Conservation (phyloP, 2,329 filamentous ascomycete genomes). For the Talaromyces sp. region DNA sequence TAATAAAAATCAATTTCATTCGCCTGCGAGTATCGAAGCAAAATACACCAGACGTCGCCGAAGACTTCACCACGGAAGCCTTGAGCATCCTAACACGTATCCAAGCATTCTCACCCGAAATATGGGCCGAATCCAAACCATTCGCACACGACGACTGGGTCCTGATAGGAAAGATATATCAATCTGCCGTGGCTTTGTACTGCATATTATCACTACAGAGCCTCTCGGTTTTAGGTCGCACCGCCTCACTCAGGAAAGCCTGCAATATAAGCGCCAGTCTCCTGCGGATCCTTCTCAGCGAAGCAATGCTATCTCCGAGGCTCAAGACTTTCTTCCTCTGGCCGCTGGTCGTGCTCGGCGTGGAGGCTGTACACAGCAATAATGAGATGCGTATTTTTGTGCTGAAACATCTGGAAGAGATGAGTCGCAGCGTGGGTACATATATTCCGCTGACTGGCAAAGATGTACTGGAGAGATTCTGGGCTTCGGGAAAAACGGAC, state of each 20-base stretch:
- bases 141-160: constrained; percentile 26
- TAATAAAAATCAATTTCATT: constrained; percentile 20
- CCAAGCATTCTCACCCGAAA: constrained; percentile 27
- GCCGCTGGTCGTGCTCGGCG: constrained; percentile 38
- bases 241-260: constrained; percentile 14
- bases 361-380: constrained; percentile 27
- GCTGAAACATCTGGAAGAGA: constrained; percentile 23
- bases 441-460: constrained; percentile 31
- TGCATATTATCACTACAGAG: constrained; percentile 39
- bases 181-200: constrained; percentile 34
- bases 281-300: not conserved
- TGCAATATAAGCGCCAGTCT: not conserved
- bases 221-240: constrained; percentile 27
- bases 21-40: constrained; percentile 24
- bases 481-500: constrained; percentile 28
- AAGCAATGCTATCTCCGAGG: not conserved
- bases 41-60: not conserved
- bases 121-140: constrained; percentile 27
- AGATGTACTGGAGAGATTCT: constrained; percentile 33
- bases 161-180: constrained; percentile 31
- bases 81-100: constrained; percentile 27
- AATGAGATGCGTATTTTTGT: constrained; percentile 28
- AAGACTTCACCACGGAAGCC: constrained; percentile 21
- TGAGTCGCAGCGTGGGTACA: constrained; percentile 29
- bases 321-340: constrained; percentile 31